Evolutionary conservation across 805 yeast genomes (phyloP), one percentile per base, ranked within the genome.

Genomic region (Teunomyces cretensis): DNA sequence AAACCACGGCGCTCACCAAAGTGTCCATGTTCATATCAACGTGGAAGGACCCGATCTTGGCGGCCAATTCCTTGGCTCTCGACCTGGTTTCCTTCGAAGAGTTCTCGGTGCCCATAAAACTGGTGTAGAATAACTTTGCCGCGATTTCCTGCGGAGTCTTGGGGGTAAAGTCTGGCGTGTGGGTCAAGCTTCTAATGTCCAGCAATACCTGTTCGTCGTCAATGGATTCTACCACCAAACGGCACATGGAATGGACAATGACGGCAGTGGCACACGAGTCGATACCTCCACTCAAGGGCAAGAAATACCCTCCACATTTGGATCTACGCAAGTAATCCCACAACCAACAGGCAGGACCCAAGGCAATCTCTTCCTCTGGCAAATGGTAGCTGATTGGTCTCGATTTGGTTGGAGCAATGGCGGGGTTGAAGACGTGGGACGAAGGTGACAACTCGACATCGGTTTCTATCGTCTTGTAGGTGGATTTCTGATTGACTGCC

Each of bases 271-370:
- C 97, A 72, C 99, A 95, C 30, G 96, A 87, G 62, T 94, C 99
- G 51, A 94, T 92, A 41, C 99, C 99, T 14, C 99, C 99, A 63
- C 96, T 86, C 41, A 94, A 72, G 0, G 99, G 98, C 38, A 94
- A 72, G 66, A 94, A 95, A 62, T 76, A 94, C 0, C 99, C 99
- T 0, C 90, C 88, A 42, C 94, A 87, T 53, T 80, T 81, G 54
- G 96, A 88, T 52, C 99, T 79, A 63, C 99, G 80, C 47, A 94
- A 75, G 60, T 94, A 94, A 65, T 94, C 99, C 99, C 99, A 94
- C 51, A 94, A 67, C 99, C 99, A 94, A 64, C 99, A 94, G 0
- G 99, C 99, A 0, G 99, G 99, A 0, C 99, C 99, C 36, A 88
- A 72, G 0, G 98, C 97, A 53, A 94, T 92, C 65, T 94, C 99